A percentile compares a stretch with the other conserved stretches of the same genome.
Evolutionary conservation across 192 early-diverging fungal genomes (phyloP).

Genomic region (Backusella tuberculispora): DNA sequence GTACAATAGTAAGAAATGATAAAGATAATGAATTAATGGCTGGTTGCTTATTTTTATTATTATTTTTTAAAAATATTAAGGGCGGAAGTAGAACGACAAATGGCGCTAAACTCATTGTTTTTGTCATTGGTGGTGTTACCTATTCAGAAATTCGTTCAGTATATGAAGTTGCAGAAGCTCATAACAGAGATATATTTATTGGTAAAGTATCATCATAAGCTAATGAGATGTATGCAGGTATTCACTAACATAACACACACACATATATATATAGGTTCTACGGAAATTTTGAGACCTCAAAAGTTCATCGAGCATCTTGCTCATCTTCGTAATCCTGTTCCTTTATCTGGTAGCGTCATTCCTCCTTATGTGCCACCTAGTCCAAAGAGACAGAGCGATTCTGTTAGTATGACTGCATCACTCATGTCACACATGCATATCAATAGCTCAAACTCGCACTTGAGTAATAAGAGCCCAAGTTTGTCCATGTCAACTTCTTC

Average conservation of each 20-base stretch:
- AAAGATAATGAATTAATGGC: neutral
- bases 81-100: neutral
- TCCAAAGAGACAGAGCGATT: constrained; percentile 7
- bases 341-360: constrained; percentile 22
- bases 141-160: constrained; percentile 76
- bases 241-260: neutral
- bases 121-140: constrained; percentile 81
- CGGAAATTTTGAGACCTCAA: constrained; percentile 34
- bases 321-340: constrained; percentile 26
- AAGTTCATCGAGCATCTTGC: constrained; percentile 34
- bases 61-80: neutral
- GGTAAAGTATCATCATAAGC: constrained; percentile 34
- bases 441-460: constrained; percentile 1
- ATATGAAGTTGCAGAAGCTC: constrained; percentile 66
- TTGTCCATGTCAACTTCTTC: neutral
- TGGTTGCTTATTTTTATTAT: neutral
- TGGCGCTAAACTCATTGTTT: constrained; percentile 72
- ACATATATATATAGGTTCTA: constrained; percentile 24
- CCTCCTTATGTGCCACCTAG: constrained; percentile 38
- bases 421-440: constrained; percentile 24
- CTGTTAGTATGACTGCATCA: constrained; percentile 7
- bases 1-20: constrained; percentile 9
- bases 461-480: neutral
- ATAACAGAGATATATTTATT: constrained; percentile 70
- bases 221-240: neutral